Evolutionary conservation across 2,329 filamentous ascomycete genomes (phyloP), one percentile per base, ranked within the genome.

Genomic region (Cladobotryum protrusum): DNA sequence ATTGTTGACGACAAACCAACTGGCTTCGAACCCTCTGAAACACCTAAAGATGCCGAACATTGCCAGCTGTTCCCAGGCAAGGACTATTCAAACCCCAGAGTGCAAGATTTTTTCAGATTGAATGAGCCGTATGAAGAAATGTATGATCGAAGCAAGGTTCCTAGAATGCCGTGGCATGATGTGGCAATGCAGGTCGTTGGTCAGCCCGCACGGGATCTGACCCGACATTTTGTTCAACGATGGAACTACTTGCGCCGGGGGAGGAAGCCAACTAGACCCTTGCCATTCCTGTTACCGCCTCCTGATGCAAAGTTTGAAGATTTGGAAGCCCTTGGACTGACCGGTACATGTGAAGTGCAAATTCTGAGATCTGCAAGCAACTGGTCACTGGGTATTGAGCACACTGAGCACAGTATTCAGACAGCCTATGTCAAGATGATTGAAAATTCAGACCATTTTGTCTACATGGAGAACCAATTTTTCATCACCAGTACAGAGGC

Each of bases 391-490:
- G 93, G 93, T 14, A 90, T 90, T 13, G 86, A 89, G 49, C 81
- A 89, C 52, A 87, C 86, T 1, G 93, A 99, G 66, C 85, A 91
- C 67, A 97, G 92, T 63, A 97, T 99, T 63, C 91, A 95, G 77
- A 93, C 86, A 56, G 92, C 93, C 3, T 97, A 97, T 63, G 80
- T 95, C 58, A 93, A 95, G 65, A 83, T 95, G 74, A 99, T 99
- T 58, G 86, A 93, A 57, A 86, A 92, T 56, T 96, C 90, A 2
- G 89, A 99, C 43, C 93, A 97, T 66, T 96, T 96, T 61, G 89
- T 97, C 46, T 97, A 99, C 68, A 96, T 97, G 57, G 93, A 99
- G 67, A 99, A 99, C 64, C 93, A 99, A 63, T 99, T 97, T 70
- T 99, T 95, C 72, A 87, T 99, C 66, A 95, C 89, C 34, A 95